Conservation (phyloP, 768 basidiomycete genomes). For the Psilocybe sp. region DNA sequence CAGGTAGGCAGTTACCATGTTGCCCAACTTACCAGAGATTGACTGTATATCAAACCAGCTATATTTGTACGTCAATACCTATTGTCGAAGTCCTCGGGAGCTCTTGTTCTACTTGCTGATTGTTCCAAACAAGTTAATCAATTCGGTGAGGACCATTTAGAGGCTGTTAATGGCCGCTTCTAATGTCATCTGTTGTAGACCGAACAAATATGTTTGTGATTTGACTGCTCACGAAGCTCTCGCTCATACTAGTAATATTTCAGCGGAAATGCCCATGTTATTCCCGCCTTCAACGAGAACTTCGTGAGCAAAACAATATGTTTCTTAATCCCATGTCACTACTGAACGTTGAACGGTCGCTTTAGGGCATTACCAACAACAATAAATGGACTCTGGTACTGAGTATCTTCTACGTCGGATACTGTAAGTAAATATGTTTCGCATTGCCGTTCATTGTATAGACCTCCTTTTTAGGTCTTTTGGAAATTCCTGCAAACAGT, state of each 20-base stretch:
- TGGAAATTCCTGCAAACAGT: slow-evolving; percentile 61
- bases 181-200: slow-evolving; percentile 27
- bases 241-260: not conserved
- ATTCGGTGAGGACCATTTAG: slow-evolving; percentile 31
- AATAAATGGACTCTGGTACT: slow-evolving; percentile 55
- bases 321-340: not conserved
- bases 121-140: slow-evolving; percentile 35
- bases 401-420: slow-evolving; percentile 60
- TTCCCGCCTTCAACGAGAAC: slow-evolving; percentile 49
- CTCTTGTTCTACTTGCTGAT: slow-evolving; percentile 2
- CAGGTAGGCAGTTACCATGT: slow-evolving; percentile 32
- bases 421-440: slow-evolving; percentile 34
- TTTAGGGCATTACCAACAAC: slow-evolving; percentile 48
- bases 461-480: slow-evolving; percentile 31
- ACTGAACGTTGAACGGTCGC: not conserved
- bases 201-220: slow-evolving; percentile 51
- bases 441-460: not conserved
- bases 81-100: slow-evolving; percentile 5
- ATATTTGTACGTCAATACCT: slow-evolving; percentile 38
- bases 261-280: slow-evolving; percentile 56
- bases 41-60: slow-evolving; percentile 26
- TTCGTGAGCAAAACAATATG: slow-evolving; percentile 32
- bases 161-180: not conserved
- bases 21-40: not conserved
- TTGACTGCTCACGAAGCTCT: not conserved